These are phyloP conservation scores for Ettlia oleoabundans DNA, from an alignment of 139 green algal genomes.

Conservation along the genomic window DNA sequence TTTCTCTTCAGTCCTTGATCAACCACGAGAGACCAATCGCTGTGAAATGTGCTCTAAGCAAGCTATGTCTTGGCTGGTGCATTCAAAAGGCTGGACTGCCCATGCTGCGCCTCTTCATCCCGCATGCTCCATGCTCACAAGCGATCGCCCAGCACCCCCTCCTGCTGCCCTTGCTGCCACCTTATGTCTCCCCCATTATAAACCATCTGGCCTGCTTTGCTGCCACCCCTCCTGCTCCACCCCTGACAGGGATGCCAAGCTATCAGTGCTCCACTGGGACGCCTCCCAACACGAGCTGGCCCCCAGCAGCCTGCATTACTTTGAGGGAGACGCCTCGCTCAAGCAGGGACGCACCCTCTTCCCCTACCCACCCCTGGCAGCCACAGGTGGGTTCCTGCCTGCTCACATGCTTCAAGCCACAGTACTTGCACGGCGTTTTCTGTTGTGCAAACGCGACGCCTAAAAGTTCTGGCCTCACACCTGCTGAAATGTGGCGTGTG, in stretches of 20 bases:
- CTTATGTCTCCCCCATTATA: too few relatives aligned
- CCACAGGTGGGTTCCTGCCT: slow-evolving; percentile 52
- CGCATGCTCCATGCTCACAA: too few relatives aligned
- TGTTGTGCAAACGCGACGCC: not conserved
- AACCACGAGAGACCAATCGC: too few relatives aligned
- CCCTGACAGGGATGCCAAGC: slow-evolving; percentile 85
- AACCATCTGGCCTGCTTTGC: not conserved
- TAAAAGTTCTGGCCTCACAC: too few relatives aligned
- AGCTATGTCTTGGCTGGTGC: too few relatives aligned
- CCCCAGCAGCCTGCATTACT: slow-evolving; percentile 83
- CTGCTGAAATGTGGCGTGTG: too few relatives aligned
- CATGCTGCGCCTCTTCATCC: too few relatives aligned
- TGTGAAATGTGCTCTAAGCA: too few relatives aligned
- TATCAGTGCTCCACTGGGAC: slow-evolving; percentile 90
- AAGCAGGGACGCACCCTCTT: slow-evolving; percentile 48
- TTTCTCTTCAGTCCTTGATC: too few relatives aligned
- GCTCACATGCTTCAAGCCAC: not conserved
- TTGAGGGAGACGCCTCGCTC: slow-evolving; percentile 72
- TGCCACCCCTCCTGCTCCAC: not conserved
- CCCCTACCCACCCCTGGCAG: slow-evolving; percentile 61
- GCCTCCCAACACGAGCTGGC: slow-evolving; percentile 48
- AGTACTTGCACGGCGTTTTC: not conserved
- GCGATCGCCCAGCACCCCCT: too few relatives aligned
- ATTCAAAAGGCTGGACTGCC: too few relatives aligned
- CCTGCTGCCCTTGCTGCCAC: too few relatives aligned